Conservation (phyloP, 371 early-diverging fungal genomes). For the Haplosporangium sp. region DNA sequence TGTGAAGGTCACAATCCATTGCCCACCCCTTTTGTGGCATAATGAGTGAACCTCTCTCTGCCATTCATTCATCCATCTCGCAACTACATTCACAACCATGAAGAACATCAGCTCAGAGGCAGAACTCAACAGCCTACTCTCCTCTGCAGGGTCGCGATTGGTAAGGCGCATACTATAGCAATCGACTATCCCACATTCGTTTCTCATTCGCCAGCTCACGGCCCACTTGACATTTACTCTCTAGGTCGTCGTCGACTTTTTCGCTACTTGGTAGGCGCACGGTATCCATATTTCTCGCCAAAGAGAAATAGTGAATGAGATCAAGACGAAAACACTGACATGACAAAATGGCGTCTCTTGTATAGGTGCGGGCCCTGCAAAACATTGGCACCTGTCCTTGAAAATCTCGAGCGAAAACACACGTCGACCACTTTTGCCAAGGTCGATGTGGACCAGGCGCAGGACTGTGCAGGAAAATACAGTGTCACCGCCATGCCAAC, state of each 20-base stretch:
- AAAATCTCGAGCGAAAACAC: constrained; percentile 45
- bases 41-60: too few species aligned
- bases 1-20: background rate
- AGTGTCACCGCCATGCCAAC: constrained; percentile 54
- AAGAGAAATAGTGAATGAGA: background rate
- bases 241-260: constrained; percentile 57
- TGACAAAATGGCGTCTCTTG: background rate
- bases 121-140: constrained; percentile 33
- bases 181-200: background rate
- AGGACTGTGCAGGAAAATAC: constrained; percentile 40
- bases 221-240: background rate
- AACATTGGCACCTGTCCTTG: constrained; percentile 54
- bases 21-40: too few species aligned
- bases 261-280: constrained; percentile 50
- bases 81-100: constrained; percentile 20
- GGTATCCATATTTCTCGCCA: background rate
- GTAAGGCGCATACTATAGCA: background rate
- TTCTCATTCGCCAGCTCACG: background rate
- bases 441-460: constrained; percentile 55
- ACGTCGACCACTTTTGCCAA: constrained; percentile 51
- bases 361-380: constrained; percentile 58
- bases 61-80: background rate
- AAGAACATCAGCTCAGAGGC: constrained; percentile 35
- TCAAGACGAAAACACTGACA: background rate
- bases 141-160: constrained; percentile 41